phyloP scores from a whole-genome alignment of 2,329 filamentous ascomycete species.

The Cercospora zeae-maydis region DNA sequence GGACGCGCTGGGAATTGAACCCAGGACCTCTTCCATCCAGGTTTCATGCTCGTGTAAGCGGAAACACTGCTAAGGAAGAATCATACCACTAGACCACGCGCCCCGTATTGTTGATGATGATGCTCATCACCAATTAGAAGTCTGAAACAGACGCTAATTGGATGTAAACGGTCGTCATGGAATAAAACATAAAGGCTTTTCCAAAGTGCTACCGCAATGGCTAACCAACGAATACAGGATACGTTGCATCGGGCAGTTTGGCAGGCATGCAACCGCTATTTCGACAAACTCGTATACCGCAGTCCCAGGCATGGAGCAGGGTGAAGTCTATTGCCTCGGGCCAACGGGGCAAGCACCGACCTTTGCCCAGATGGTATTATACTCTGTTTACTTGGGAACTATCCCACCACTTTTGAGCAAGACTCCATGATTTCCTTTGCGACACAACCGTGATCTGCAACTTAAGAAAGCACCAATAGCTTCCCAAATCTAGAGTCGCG shows the following conservation, averaged over 20 bases:
- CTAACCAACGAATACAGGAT: no score
- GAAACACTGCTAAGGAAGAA: not conserved
- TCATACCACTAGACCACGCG: conserved; percentile 3
- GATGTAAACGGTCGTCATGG: no score
- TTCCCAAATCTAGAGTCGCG: not conserved
- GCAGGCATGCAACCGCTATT: no score
- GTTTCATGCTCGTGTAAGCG: not conserved
- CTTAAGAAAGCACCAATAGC: not conserved
- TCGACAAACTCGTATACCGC: no score
- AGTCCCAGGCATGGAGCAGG: no score
- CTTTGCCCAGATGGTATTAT: no score
- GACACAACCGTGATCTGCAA: not conserved
- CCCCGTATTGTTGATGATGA: not conserved
- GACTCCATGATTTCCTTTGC: not conserved
- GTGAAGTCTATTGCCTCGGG: no score
- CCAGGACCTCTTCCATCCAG: not conserved
- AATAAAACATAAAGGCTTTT: no score
- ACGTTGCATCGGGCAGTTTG: no score
- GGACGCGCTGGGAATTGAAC: conserved; percentile 4
- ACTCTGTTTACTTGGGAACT: not conserved
- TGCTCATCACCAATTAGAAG: not conserved
- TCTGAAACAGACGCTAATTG: no score
- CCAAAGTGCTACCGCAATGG: no score
- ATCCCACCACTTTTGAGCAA: not conserved
- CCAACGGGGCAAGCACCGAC: no score